These are phyloP conservation scores for Mycosphaerelloides madeirae DNA, from an alignment of 2,329 filamentous ascomycete species.

Conservation along the genomic window DNA sequence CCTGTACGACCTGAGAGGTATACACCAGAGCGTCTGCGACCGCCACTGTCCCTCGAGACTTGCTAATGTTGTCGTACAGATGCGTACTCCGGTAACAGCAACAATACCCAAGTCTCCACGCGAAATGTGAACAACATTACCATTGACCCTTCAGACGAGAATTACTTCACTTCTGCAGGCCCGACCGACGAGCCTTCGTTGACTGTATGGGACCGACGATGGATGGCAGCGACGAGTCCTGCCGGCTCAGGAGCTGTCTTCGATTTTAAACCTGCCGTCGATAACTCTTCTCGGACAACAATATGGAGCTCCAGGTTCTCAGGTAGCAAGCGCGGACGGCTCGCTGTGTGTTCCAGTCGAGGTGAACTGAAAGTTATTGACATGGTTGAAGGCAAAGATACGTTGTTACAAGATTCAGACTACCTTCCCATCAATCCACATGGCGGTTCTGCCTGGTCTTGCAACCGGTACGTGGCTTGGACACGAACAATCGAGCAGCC, in stretches of 20 bases:
- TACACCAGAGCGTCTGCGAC: neutral
- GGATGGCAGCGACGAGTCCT: slow-evolving; percentile 34
- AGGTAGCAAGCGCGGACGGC: slow-evolving; percentile 52
- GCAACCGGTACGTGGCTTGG: slow-evolving; percentile 42
- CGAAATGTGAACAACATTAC: slow-evolving; percentile 63
- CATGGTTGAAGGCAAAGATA: slow-evolving; percentile 22
- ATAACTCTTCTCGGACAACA: slow-evolving; percentile 44
- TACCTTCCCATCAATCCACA: slow-evolving; percentile 24
- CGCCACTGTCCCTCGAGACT: too few relatives aligned
- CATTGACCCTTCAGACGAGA: slow-evolving; percentile 73
- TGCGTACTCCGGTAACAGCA: slow-evolving; percentile 19
- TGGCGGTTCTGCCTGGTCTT: slow-evolving; percentile 37
- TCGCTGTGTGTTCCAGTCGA: slow-evolving; percentile 55
- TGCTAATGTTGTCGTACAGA: slow-evolving; percentile 11
- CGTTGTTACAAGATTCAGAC: slow-evolving; percentile 14
- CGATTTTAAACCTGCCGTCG: slow-evolving; percentile 53
- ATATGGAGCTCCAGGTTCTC: slow-evolving; percentile 62
- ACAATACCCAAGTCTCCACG: slow-evolving; percentile 46
- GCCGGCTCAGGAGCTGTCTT: slow-evolving; percentile 52
- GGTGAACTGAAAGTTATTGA: slow-evolving; percentile 51
- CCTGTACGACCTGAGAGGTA: slow-evolving; percentile 74
- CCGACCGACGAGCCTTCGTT: slow-evolving; percentile 69
- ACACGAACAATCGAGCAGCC: slow-evolving; percentile 42
- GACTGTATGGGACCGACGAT: slow-evolving; percentile 72
- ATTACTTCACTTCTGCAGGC: slow-evolving; percentile 75